A percentile compares a stretch with the other conserved stretches of the same genome.
Evolutionary conservation across 2,329 filamentous ascomycete genomes (phyloP).

Genomic region (Exophiala sp.): DNA sequence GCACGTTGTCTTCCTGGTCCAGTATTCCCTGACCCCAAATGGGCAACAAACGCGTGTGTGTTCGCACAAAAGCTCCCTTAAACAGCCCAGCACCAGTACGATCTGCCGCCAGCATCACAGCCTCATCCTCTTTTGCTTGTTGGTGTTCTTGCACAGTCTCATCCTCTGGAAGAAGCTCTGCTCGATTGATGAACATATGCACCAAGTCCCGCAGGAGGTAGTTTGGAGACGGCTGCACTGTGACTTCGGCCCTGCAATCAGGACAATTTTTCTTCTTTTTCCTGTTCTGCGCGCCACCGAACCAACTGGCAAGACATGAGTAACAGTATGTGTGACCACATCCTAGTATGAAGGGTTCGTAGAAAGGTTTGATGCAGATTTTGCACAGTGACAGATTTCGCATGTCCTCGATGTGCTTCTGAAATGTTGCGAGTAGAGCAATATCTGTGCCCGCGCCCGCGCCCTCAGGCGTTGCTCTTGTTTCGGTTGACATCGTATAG

Average conservation of each 20-base stretch:
- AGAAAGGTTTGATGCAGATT: slow-evolving; percentile 65
- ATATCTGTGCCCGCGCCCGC: slow-evolving; percentile 9
- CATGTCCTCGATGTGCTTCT: slow-evolving; percentile 59
- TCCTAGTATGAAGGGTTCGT: slow-evolving; percentile 65
- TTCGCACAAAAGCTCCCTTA: slow-evolving; percentile 54
- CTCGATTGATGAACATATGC: slow-evolving; percentile 57
- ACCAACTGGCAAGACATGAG: slow-evolving; percentile 43
- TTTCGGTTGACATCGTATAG: not conserved
- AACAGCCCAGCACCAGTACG: slow-evolving; percentile 61
- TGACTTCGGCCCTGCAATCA: slow-evolving; percentile 61
- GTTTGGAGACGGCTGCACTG: slow-evolving; percentile 59
- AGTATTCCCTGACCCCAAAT: slow-evolving; percentile 40
- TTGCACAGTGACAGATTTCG: slow-evolving; percentile 62
- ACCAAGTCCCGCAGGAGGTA: slow-evolving; percentile 65
- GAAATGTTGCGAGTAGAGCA: slow-evolving; percentile 39
- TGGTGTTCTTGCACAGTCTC: slow-evolving; percentile 62
- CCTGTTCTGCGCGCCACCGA: slow-evolving; percentile 28
- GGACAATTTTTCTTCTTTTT: slow-evolving; percentile 61
- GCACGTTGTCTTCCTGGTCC: slow-evolving; percentile 57
- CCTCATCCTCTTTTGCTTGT: slow-evolving; percentile 57
- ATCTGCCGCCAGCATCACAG: slow-evolving; percentile 57
- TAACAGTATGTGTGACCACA: slow-evolving; percentile 74
- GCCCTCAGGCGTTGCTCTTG: not conserved
- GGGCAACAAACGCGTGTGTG: slow-evolving; percentile 17
- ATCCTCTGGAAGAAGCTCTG: slow-evolving; percentile 59